Conservation (phyloP, 345 rosid species). For the Hibiscus tridactylites region DNA sequence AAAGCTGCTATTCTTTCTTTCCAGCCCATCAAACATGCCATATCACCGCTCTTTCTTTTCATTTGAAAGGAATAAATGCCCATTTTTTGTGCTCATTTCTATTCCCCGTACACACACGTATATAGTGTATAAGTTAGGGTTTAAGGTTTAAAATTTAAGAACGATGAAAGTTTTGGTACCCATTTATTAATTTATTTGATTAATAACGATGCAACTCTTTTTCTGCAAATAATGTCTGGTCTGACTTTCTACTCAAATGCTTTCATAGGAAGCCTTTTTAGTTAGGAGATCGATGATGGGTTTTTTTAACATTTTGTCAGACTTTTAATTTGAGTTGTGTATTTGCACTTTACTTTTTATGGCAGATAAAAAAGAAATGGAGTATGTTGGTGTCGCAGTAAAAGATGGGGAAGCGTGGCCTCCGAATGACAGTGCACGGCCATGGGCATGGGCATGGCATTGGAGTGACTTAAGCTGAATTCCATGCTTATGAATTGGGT, state of each 20-base stretch:
- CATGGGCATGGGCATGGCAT: constrained; percentile 29
- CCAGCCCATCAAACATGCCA: constrained; percentile 49
- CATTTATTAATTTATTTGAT: not conserved
- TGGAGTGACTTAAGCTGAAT: constrained; percentile 9
- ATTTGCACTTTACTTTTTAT: not conserved
- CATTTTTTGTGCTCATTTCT: too few species aligned
- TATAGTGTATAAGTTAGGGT: too few species aligned
- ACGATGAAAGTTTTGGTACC: not conserved
- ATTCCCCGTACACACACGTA: too few species aligned
- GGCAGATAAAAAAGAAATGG: not conserved
- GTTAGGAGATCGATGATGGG: not conserved
- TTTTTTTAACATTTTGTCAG: not conserved
- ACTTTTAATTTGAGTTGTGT: not conserved
- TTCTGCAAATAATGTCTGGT: not conserved
- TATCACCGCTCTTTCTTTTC: not conserved
- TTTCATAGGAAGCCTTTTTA: not conserved
- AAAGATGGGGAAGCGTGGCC: constrained; percentile 19
- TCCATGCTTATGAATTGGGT: not conserved
- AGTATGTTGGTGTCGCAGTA: not conserved
- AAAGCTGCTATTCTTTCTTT: constrained; percentile 43
- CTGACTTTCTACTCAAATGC: not conserved
- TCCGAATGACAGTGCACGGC: constrained; percentile 23
- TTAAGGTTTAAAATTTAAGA: too few species aligned
- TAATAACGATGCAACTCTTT: not conserved
- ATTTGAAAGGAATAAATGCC: not conserved